phyloP scores from a whole-genome alignment of 768 basidiomycete genomes.

The Tricholoma bakamatsutake region DNA sequence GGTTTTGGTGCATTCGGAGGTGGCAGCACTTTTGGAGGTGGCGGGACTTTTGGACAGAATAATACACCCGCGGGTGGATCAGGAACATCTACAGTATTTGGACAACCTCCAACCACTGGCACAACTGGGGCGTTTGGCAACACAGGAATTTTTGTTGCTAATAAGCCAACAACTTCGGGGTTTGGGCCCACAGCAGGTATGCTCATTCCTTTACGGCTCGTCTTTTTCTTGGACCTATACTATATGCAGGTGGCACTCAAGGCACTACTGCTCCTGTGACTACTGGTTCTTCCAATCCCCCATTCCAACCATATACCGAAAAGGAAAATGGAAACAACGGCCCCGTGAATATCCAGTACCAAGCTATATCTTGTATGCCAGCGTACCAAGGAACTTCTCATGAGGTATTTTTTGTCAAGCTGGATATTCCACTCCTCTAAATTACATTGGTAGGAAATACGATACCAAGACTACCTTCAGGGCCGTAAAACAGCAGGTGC shows the following conservation, averaged over 20 bases:
- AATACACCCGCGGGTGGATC: slow-evolving; percentile 26
- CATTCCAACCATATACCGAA: slow-evolving; percentile 54
- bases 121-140: slow-evolving; percentile 40
- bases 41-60: slow-evolving; percentile 41
- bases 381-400: slow-evolving; percentile 73
- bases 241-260: slow-evolving; percentile 21
- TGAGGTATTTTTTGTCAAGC: slow-evolving; percentile 41
- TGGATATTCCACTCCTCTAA: slow-evolving; percentile 1
- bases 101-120: slow-evolving; percentile 37
- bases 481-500: slow-evolving; percentile 64
- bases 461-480: slow-evolving; percentile 70
- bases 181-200: slow-evolving; percentile 34
- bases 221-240: slow-evolving; percentile 2
- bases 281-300: slow-evolving; percentile 64
- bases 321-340: slow-evolving; percentile 49
- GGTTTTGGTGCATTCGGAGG: slow-evolving; percentile 74
- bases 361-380: slow-evolving; percentile 77
- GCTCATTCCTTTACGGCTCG: slow-evolving; percentile 5
- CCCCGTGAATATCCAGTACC: slow-evolving; percentile 58
- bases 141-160: slow-evolving; percentile 29
- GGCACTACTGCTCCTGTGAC: slow-evolving; percentile 44
- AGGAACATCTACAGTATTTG: slow-evolving; percentile 50
- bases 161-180: slow-evolving; percentile 28
- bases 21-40: slow-evolving; percentile 42
- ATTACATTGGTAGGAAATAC: slow-evolving; percentile 49